Base-by-base conservation (phyloP, 768 basidiomycete genomes). In the Pleurotus cornucopiae region DNA sequence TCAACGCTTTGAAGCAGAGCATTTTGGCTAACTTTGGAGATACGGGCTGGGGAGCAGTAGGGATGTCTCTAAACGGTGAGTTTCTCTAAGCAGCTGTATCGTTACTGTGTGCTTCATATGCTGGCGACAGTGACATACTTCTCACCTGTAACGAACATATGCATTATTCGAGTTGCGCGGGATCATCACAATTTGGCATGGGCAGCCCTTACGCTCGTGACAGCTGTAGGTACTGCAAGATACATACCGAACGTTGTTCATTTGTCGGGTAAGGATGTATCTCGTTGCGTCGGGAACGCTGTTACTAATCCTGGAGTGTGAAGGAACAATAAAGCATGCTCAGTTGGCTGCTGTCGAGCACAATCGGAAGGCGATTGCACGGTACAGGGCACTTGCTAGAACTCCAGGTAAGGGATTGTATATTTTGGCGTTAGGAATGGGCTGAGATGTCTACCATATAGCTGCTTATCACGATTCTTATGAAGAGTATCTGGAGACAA, bases 281-380 rank as follows among this genome's bases (percentile, higher is more conserved):
- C 16, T 20, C n/a, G 6, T 54, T 41, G n/a, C 46, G 6, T 26
- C 16, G 51, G n/a, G 20, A 25, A 21, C n/a, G 26, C 3, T 37
- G 20, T 25, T 25, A n/a, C 48, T 54, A 9, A n/a, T 40, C 4
- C 44, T 48, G 21, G 21, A 16, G 44, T 40, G 34, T 47, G 5
- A 58, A 94, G 93, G 94, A 0, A 95, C 92, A 0, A 89, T 95
- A 56, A 92, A 88, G 68, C 91, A 95, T 47, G 82, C 83, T 0
- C 92, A 94, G 62, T 68, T 89, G 0, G 86, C 88, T 4, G 88
- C 89, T 1, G 86, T 92, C 40, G 71, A 79, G 30, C 84, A 92
- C 61, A 89, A 93, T 63, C 73, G 87, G 26, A 78, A 82, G 49
- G 76, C 89, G 4, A 76, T 93, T 30, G 90, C 87, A 5, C 76